Conservation (phyloP, 495 filamentous ascomycete species). For the Haplographium delicatum region DNA sequence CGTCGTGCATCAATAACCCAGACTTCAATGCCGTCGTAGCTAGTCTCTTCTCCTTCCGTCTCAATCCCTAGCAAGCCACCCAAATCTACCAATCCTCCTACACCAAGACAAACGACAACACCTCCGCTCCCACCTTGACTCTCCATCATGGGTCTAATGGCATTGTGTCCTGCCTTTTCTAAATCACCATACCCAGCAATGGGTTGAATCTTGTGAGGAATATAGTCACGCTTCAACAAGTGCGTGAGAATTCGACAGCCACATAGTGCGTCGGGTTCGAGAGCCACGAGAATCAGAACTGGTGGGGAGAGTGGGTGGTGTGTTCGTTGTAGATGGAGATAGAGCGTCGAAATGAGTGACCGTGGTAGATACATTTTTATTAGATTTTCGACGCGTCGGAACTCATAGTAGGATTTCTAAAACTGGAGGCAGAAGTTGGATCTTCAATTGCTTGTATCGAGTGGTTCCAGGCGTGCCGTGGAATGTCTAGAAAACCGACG, state of each 20-base stretch:
- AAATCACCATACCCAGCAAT: conserved; percentile 91
- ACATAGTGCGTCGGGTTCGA: conserved; percentile 94
- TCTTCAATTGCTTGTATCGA: not conserved
- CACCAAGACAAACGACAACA: conserved; percentile 85
- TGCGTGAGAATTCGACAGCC: conserved; percentile 89
- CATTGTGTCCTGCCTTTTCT: conserved; percentile 64
- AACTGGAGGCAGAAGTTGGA: not conserved
- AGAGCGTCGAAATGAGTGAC: conserved; percentile 79
- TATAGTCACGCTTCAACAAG: conserved; percentile 91
- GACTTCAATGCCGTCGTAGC: conserved; percentile 67
- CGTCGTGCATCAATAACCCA: conserved; percentile 90
- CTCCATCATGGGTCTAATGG: conserved; percentile 78
- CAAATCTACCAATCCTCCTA: conserved; percentile 86
- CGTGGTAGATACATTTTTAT: conserved; percentile 87
- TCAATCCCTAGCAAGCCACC: conserved; percentile 65
- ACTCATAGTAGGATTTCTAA: conserved; percentile 5
- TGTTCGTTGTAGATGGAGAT: conserved; percentile 75
- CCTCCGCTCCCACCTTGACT: conserved; percentile 75
- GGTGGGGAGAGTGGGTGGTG: conserved; percentile 81
- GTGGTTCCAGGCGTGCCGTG: too few relatives aligned
- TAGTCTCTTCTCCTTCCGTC: conserved; percentile 46
- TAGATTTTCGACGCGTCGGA: conserved; percentile 12
- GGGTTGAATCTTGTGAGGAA: conserved; percentile 96
- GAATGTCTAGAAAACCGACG: too few relatives aligned
- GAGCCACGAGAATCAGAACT: conserved; percentile 86